phyloP scores from a whole-genome alignment of 2,329 filamentous ascomycete genomes.

The Colletotrichum musicola region DNA sequence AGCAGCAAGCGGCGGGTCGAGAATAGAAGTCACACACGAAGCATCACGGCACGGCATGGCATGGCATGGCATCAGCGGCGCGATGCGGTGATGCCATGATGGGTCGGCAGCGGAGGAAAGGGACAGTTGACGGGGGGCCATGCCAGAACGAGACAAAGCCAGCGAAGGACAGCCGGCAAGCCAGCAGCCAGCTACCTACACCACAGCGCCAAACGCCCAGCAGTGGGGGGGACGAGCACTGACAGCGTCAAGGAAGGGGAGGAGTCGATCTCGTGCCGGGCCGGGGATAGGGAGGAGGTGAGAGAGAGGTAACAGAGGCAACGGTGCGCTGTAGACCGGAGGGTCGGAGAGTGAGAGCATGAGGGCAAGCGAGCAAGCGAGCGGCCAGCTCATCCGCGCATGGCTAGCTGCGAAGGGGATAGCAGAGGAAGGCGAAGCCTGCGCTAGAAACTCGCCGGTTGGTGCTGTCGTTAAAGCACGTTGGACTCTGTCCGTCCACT shows the following conservation, averaged over 20 bases:
- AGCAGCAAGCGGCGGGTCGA: slow-evolving; percentile 13
- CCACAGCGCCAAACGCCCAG: not conserved
- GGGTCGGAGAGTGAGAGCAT: too few relatives aligned
- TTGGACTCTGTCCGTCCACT: too few relatives aligned
- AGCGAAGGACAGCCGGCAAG: not conserved
- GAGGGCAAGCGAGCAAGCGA: not conserved
- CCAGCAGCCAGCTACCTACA: not conserved
- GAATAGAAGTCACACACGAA: slow-evolving; percentile 22
- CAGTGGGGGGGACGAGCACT: not conserved
- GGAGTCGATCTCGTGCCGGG: not conserved
- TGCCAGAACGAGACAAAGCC: slow-evolving; percentile 15
- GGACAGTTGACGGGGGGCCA: slow-evolving; percentile 18
- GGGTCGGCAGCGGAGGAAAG: slow-evolving; percentile 18
- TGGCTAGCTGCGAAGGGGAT: slow-evolving; percentile 23
- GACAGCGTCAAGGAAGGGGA: slow-evolving; percentile 1
- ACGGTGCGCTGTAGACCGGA: slow-evolving; percentile 22
- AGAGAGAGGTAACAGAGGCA: slow-evolving; percentile 29
- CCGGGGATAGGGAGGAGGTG: too few relatives aligned
- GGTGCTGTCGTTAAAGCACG: slow-evolving; percentile 5
- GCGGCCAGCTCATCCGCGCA: slow-evolving; percentile 16
- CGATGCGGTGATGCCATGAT: slow-evolving; percentile 31
- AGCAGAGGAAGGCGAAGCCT: slow-evolving; percentile 21
- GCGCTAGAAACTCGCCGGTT: slow-evolving; percentile 34
- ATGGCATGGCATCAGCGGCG: slow-evolving; percentile 34
- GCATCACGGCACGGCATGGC: slow-evolving; percentile 19